A percentile compares a stretch with the other conserved stretches of the same genome.
phyloP scores from a whole-genome alignment of 208 protist genomes.

The Leishmania braziliensis region DNA sequence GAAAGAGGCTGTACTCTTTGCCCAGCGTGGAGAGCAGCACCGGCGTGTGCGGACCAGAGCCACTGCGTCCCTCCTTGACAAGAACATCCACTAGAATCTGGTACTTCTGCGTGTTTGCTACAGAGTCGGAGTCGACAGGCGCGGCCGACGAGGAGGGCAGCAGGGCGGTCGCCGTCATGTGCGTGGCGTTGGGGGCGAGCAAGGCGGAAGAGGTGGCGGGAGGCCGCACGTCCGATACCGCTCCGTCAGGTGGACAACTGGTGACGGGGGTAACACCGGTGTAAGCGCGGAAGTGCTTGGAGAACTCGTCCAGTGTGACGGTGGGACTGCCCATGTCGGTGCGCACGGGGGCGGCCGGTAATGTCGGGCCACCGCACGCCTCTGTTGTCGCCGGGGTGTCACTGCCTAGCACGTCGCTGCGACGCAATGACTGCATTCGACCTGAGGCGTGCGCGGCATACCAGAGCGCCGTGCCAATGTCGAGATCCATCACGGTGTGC shows the following conservation, averaged over 20 bases:
- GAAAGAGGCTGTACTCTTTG: constrained; percentile 78
- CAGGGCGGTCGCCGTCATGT: background rate
- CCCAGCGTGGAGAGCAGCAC: constrained; percentile 88
- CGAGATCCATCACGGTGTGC: constrained; percentile 95
- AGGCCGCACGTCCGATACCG: background rate
- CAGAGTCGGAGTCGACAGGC: constrained; percentile 10
- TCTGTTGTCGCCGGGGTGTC: background rate
- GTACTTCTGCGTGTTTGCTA: constrained; percentile 22
- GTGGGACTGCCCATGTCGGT: background rate
- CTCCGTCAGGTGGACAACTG: background rate
- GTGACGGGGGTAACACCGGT: constrained; percentile 1
- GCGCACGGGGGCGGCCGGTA: background rate
- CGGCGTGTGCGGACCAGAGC: constrained; percentile 43
- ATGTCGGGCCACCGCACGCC: background rate
- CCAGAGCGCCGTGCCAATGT: constrained; percentile 96
- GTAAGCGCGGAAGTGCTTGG: constrained; percentile 47
- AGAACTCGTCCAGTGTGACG: constrained; percentile 35
- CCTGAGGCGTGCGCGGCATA: constrained; percentile 86
- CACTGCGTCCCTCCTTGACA: constrained; percentile 58
- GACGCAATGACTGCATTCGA: constrained; percentile 69
- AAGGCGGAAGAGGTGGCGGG: background rate
- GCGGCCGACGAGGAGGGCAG: background rate
- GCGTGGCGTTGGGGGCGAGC: background rate
- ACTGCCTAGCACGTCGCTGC: constrained; percentile 32
- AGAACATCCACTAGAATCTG: constrained; percentile 69